phyloP scores from a whole-genome alignment of 1,284 basidiomycete species.

The Trametes polyzona region DNA sequence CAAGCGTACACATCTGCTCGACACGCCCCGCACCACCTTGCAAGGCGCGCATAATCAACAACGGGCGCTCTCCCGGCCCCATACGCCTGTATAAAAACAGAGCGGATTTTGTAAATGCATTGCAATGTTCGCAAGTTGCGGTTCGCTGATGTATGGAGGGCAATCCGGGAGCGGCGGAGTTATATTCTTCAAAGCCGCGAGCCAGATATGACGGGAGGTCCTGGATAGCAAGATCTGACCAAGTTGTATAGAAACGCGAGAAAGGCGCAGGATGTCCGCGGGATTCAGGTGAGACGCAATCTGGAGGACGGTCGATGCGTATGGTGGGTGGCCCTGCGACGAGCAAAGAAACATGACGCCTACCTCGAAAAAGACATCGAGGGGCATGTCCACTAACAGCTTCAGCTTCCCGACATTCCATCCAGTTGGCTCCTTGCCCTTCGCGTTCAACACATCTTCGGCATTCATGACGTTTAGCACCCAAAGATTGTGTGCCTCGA shows the following conservation, averaged over 20 bases:
- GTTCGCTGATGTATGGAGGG: slow-evolving; percentile 35
- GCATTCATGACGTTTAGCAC: too few species aligned
- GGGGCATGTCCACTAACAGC: neutral
- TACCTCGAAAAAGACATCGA: neutral
- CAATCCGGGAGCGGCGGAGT: slow-evolving; percentile 34
- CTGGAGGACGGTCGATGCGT: slow-evolving; percentile 15
- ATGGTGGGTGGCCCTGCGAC: neutral
- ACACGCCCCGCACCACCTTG: too few species aligned
- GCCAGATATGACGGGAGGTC: slow-evolving; percentile 33
- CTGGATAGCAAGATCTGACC: slow-evolving; percentile 33
- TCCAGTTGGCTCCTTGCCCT: neutral
- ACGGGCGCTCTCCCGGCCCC: too few species aligned
- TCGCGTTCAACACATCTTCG: neutral
- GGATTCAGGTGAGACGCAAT: slow-evolving; percentile 35
- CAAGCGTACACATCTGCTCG: too few species aligned
- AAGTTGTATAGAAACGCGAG: slow-evolving; percentile 35
- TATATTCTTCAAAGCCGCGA: slow-evolving; percentile 30
- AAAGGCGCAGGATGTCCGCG: slow-evolving; percentile 35
- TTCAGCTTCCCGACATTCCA: neutral
- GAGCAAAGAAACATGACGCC: neutral
- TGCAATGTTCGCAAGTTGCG: slow-evolving; percentile 5
- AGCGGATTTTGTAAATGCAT: too few species aligned
- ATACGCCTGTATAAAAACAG: too few species aligned
- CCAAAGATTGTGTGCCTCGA: too few species aligned
- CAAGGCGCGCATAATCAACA: too few species aligned